Percentiles rank a stretch among this genome's conserved stretches.
These are phyloP conservation scores for Metschnikowia noctiluminum DNA, from an alignment of 805 yeast species.

Conservation along the genomic window DNA sequence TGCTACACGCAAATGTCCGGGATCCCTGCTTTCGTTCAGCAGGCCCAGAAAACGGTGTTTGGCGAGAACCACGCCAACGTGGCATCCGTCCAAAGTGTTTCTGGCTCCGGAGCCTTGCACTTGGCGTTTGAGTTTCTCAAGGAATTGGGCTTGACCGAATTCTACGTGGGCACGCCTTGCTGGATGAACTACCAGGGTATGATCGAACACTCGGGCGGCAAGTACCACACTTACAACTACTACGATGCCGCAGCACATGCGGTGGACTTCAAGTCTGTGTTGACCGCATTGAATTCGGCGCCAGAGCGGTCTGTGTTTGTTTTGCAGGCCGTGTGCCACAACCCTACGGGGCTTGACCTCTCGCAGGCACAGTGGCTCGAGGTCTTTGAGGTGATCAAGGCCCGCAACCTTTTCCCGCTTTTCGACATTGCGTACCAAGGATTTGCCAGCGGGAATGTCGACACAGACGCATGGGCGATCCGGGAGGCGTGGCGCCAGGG, in stretches of 20 bases:
- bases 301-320: conserved; percentile 33
- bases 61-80: conserved; percentile 31
- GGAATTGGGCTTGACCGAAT: conserved; percentile 17
- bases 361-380: conserved; percentile 35
- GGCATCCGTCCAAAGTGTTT: conserved; percentile 37
- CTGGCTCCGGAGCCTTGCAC: conserved; percentile 43
- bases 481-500: conserved; percentile 29
- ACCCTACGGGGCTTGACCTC: conserved; percentile 44
- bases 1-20: conserved; percentile 44
- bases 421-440: conserved; percentile 45
- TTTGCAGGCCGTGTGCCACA: conserved; percentile 44
- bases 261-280: conserved; percentile 28
- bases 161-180: conserved; percentile 36
- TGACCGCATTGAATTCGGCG: conserved; percentile 28
- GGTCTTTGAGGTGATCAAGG: conserved; percentile 25
- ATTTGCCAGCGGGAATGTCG: conserved; percentile 29
- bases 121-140: conserved; percentile 31
- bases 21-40: conserved; percentile 32
- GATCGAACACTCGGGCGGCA: conserved; percentile 31
- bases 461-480: conserved; percentile 38
- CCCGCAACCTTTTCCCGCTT: conserved; percentile 26
- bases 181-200: conserved; percentile 41
- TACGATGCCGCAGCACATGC: conserved; percentile 27
- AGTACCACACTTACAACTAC: conserved; percentile 26
- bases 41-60: conserved; percentile 35